A percentile compares a stretch with the other conserved stretches of the same genome.
phyloP scores from a whole-genome alignment of 768 basidiomycete genomes.

The Kwoniella dendrophila region DNA sequence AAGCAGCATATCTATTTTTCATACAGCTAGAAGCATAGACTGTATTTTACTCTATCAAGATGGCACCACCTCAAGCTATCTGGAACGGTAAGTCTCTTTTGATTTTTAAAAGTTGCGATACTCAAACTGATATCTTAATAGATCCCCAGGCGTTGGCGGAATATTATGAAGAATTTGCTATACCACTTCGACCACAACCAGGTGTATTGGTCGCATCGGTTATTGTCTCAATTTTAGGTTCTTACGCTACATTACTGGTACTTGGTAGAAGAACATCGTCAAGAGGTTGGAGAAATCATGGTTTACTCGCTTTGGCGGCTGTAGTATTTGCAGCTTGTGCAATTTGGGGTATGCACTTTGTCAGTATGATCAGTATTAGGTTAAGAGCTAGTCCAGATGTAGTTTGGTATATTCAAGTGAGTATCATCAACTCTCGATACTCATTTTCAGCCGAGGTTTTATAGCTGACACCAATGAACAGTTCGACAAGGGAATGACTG shows the following conservation, averaged over 20 bases:
- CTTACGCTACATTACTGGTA: constrained; percentile 55
- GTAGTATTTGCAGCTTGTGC: constrained; percentile 53
- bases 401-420: constrained; percentile 52
- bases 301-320: constrained; percentile 46
- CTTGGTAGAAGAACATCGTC: constrained; percentile 51
- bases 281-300: constrained; percentile 47
- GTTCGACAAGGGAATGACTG: constrained; percentile 55
- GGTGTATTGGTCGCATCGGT: constrained; percentile 55
- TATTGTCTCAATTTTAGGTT: constrained; percentile 56
- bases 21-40: background rate
- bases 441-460: background rate
- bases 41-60: constrained; percentile 8
- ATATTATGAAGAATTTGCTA: constrained; percentile 43
- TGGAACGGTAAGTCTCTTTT: constrained; percentile 43
- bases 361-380: constrained; percentile 51
- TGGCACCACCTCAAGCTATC: constrained; percentile 37
- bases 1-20: background rate
- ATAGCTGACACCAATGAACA: constrained; percentile 21
- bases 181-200: constrained; percentile 50
- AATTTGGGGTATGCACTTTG: constrained; percentile 56
- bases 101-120: background rate
- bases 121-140: constrained; percentile 8
- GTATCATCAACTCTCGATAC: constrained; percentile 7
- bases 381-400: constrained; percentile 41
- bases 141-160: constrained; percentile 45